A percentile compares a stretch with the other conserved stretches of the same genome.
Evolutionary conservation across 2,329 filamentous ascomycete genomes (phyloP).

Genomic region (Pseudocercospora macadamiae): DNA sequence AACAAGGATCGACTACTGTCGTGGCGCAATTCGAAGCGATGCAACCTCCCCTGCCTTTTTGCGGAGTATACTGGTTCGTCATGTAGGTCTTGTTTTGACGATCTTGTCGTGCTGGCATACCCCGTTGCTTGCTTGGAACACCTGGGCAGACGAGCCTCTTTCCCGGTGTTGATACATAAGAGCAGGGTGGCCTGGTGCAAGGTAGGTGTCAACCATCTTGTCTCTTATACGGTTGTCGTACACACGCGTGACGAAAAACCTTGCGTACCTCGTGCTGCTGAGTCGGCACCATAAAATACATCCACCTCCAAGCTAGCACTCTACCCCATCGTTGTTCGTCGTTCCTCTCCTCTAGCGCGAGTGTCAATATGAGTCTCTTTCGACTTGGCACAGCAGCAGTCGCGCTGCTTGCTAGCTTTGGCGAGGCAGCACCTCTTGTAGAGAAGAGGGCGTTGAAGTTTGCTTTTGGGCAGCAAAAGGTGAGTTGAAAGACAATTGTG

Average conservation of each 20-base stretch:
- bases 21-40: conserved; percentile 3
- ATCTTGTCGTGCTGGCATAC: conserved; percentile 4
- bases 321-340: not conserved
- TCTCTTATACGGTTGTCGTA: not conserved
- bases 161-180: conserved; percentile 5
- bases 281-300: not conserved
- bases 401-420: conserved; percentile 30
- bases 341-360: not conserved
- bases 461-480: conserved; percentile 57
- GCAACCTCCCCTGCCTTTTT: conserved; percentile 3
- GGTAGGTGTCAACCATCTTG: not conserved
- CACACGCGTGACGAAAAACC: not conserved
- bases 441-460: conserved; percentile 42
- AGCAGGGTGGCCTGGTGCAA: conserved; percentile 1
- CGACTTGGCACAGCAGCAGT: conserved; percentile 26
- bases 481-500: not conserved
- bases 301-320: not conserved
- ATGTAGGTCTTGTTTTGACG: too few species aligned
- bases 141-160: not conserved
- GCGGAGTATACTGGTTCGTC: not conserved
- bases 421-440: conserved; percentile 28
- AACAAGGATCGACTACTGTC: conserved; percentile 2
- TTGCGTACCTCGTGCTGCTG: not conserved
- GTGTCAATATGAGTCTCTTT: conserved; percentile 27
- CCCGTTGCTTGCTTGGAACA: not conserved